These are phyloP conservation scores for Neurospora sp. DNA, from an alignment of 495 filamentous ascomycete genomes.

Conservation along the genomic window DNA sequence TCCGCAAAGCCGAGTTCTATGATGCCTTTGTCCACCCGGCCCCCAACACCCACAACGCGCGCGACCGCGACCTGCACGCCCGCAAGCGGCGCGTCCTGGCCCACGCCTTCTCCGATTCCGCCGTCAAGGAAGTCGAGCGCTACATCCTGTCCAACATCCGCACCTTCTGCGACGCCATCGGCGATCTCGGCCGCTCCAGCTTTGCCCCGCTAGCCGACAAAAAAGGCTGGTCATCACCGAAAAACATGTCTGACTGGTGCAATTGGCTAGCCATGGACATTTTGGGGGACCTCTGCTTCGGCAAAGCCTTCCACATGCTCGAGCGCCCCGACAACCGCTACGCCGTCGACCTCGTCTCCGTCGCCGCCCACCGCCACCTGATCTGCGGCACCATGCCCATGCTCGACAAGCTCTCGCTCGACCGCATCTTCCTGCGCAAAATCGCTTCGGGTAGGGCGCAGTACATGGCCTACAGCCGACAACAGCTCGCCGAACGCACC, in stretches of 20 bases:
- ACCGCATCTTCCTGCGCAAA: slow-evolving; percentile 47
- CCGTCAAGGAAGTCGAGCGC: slow-evolving; percentile 47
- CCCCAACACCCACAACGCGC: slow-evolving; percentile 50
- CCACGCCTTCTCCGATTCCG: slow-evolving; percentile 51
- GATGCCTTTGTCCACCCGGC: slow-evolving; percentile 49
- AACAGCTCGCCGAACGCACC: slow-evolving; percentile 45
- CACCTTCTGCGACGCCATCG: slow-evolving; percentile 40
- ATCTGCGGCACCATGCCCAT: slow-evolving; percentile 47
- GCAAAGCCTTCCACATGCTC: slow-evolving; percentile 64
- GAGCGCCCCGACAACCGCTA: slow-evolving; percentile 48
- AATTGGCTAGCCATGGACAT: slow-evolving; percentile 65
- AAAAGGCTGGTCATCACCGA: slow-evolving; percentile 34
- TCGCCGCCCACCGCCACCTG: slow-evolving; percentile 45
- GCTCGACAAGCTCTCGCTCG: slow-evolving; percentile 45
- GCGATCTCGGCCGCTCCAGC: slow-evolving; percentile 22
- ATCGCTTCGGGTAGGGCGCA: slow-evolving; percentile 41
- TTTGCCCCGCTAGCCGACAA: slow-evolving; percentile 15
- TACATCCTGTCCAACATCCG: slow-evolving; percentile 46
- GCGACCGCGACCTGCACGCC: slow-evolving; percentile 49
- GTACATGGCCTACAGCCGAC: slow-evolving; percentile 48
- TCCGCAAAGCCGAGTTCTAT: slow-evolving; percentile 56
- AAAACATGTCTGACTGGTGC: slow-evolving; percentile 53
- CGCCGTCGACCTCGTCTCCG: slow-evolving; percentile 45
- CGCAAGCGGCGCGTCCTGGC: slow-evolving; percentile 54
- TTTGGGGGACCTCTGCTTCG: slow-evolving; percentile 61